A percentile compares a stretch with the other conserved stretches of the same genome.
Evolutionary conservation across 768 basidiomycete genomes (phyloP).

Genomic region (Mycena indigotica): DNA sequence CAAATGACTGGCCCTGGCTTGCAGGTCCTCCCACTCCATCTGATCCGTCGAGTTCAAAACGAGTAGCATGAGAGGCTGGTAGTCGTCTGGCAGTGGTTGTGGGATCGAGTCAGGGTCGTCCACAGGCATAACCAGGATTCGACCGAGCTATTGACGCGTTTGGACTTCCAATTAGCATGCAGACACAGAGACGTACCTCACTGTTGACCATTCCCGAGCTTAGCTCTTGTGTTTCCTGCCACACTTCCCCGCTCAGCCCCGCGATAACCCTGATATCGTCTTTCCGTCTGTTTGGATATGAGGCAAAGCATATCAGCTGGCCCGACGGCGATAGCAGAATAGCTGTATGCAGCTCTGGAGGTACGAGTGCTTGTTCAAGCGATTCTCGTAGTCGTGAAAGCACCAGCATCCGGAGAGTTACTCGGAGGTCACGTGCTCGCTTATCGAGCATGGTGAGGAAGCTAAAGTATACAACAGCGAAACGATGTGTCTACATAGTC

Average conservation of each 20-base stretch:
- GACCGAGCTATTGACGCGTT: constrained; percentile 54
- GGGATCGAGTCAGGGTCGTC: constrained; percentile 37
- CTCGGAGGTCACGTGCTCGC: not conserved
- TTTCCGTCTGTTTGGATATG: constrained; percentile 57
- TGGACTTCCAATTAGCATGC: not conserved
- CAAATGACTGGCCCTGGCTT: constrained; percentile 53
- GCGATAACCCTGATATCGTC: constrained; percentile 75
- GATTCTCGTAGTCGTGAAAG: constrained; percentile 67
- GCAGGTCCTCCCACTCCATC: constrained; percentile 69
- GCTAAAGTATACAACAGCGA: not conserved
- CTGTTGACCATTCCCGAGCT: constrained; percentile 75
- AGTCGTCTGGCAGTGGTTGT: constrained; percentile 32
- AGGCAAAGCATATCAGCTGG: constrained; percentile 68
- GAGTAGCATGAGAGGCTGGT: constrained; percentile 66
- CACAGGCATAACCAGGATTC: constrained; percentile 68
- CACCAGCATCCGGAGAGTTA: constrained; percentile 57
- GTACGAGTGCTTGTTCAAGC: constrained; percentile 61
- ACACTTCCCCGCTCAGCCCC: constrained; percentile 73
- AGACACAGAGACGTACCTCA: constrained; percentile 51
- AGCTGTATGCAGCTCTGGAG: constrained; percentile 68
- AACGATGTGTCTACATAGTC: not conserved
- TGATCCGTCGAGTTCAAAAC: constrained; percentile 63
- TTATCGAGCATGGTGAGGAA: not conserved
- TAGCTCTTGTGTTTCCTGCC: constrained; percentile 72
- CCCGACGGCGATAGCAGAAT: constrained; percentile 74